Evolutionary conservation across 2,329 filamentous ascomycete genomes (phyloP), one percentile per base, ranked within the genome.

Genomic region (Neonectria neomacrospora): DNA sequence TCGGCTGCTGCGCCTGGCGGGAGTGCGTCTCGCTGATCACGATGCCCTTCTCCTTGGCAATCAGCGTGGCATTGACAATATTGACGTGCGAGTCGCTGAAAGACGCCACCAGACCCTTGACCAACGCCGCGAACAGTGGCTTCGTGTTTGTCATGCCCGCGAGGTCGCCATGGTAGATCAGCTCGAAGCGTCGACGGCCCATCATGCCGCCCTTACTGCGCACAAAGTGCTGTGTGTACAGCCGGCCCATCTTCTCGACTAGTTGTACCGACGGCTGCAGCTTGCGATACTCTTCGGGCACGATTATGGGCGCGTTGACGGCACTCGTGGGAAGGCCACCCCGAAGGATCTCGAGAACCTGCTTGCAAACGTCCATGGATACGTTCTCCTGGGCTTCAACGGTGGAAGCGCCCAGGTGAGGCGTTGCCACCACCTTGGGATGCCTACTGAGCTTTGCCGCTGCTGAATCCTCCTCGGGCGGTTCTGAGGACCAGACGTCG

Each of bases 371-470:
- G 70, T 95, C 92, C 66, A 94, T 86, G 1, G 90, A 92, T 3
- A 94, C 92, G 65, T 94, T 94, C 73, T 95, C 91, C 76, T 96
- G 92, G 0, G 92, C 92, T 82, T 96, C 92, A 34, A 91, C 85
- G 0, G 92, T 96, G 0, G 89, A 92, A 0, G 92, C 92, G 8
- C 92, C 92, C 0, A 96, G 82, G 75, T 96, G 92, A 1, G 92
- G 92, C 8, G 92, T 95, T 1, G 89, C 89, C 2, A 95, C 88
- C 0, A 93, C 91, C 67, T 87, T 90, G 1, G 89, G 86, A 69
- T 95, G 92, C 10, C 82, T 82, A 60, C 91, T 86, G 9, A 96
- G 81, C 47, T 82, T 83, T 11, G 83, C 84, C 2, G 91, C 90
- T 4, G 85, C 81, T 2, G 89, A 89, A 34, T 75, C 78, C 3